Evolutionary conservation across 2,329 filamentous ascomycete species (phyloP).

Genomic region (Diplodia mutila): DNA sequence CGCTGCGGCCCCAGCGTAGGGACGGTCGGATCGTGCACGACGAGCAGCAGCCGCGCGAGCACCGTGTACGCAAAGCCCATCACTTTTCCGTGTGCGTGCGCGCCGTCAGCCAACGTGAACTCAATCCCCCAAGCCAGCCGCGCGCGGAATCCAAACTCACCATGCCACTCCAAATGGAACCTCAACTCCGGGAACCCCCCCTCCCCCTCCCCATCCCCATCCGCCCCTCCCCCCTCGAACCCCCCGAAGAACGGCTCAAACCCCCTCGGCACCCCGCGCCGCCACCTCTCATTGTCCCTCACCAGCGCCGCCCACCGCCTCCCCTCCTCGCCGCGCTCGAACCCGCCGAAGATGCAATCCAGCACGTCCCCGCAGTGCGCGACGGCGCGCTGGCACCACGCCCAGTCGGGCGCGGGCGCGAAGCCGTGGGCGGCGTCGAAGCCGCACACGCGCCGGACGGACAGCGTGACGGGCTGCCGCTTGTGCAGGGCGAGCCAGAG

Average conservation of each 20-base stretch:
- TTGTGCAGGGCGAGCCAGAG: conserved; percentile 35
- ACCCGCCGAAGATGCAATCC: not conserved
- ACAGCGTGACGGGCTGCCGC: conserved; percentile 27
- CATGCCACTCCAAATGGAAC: conserved; percentile 41
- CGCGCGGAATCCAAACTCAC: no score
- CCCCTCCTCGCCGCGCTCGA: not conserved
- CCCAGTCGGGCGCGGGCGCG: conserved; percentile 13
- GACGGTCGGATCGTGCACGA: conserved; percentile 43
- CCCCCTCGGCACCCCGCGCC: conserved; percentile 37
- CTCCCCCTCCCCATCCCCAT: not conserved
- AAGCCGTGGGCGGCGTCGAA: not conserved
- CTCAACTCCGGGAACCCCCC: conserved; percentile 39
- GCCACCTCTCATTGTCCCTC: conserved; percentile 42
- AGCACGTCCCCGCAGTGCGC: conserved; percentile 20
- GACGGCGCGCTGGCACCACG: conserved; percentile 17
- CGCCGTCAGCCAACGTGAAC: no score
- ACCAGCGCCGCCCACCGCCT: conserved; percentile 37
- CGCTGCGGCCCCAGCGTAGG: conserved; percentile 41
- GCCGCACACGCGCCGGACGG: conserved; percentile 2
- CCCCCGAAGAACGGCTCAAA: conserved; percentile 37
- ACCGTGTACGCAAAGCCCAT: conserved; percentile 37
- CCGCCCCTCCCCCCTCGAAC: not conserved
- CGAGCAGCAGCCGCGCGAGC: conserved; percentile 40
- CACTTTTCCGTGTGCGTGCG: no score
- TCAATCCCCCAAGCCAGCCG: no score